Evolutionary conservation across 2,329 filamentous ascomycete species (phyloP), one percentile per base, ranked within the genome.

Genomic region (Penicillium psychrosexuale): DNA sequence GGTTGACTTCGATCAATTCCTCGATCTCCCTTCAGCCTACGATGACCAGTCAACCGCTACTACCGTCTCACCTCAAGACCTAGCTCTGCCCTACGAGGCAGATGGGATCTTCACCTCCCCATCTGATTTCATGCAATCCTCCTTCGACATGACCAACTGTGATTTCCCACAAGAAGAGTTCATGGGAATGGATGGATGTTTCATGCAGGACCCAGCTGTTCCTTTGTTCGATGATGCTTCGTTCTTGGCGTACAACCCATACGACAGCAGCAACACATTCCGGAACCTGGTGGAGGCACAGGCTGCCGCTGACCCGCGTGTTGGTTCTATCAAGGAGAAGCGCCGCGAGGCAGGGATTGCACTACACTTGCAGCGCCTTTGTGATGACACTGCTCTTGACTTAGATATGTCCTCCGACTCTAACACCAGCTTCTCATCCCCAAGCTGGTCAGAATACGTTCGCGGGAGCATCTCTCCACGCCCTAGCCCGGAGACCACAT

Each of bases 291-390:
- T 74, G 5, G 70, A 73, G 60, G 66, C 71, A 5, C 66, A 71
- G 58, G 74, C 73, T n/a, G 70, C 71, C 8, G 60, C 66, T 7
- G 72, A 75, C 51, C 58, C 67, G 5, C 64, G 72, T 11, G 61
- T 63, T 40, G 57, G 67, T 34, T 73, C 74, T 7, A 62, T 62
- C 36, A 75, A 76, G 57, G 68, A 74, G 59, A 76, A 76, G 66
- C 71, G 72, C 48, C 66, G 70, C 15, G 74, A 76, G 46, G 73
- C 74, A 8, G 68, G 72, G 1, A 76, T 76, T 56, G 72, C 72
- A 6, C 46, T 76, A 30, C 73, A 76, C 39, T 54, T 76, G n/a
- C 70, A 76, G 50, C 66, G 73, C 13, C 57, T 75, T 28, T 67
- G 68, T 44, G 68, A 73, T 53, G 61, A 65, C 12, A 64, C 68